These are phyloP conservation scores for Dactylonectria macrodidyma DNA, from an alignment of 2,329 filamentous ascomycete genomes.

Conservation along the genomic window DNA sequence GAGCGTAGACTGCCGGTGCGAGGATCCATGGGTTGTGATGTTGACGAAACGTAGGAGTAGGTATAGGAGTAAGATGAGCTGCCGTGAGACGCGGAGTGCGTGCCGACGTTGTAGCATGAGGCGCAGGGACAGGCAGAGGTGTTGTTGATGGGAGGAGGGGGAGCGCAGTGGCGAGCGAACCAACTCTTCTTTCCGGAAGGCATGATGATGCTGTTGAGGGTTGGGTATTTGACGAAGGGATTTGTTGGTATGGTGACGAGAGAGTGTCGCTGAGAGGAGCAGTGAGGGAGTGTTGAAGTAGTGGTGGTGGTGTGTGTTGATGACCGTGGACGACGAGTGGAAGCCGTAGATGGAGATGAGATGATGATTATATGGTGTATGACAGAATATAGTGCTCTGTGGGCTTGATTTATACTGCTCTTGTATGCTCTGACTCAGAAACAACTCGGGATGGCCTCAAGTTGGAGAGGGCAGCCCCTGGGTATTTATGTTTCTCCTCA, in stretches of 20 bases:
- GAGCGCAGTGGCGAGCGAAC: conserved; percentile 59
- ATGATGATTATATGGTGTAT: not conserved
- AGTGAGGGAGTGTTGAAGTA: conserved; percentile 8
- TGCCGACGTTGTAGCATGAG: conserved; percentile 51
- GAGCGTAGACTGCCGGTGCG: conserved; percentile 20
- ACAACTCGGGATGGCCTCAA: conserved; percentile 6
- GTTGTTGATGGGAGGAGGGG: conserved; percentile 55
- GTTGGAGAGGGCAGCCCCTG: conserved; percentile 30
- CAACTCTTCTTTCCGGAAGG: conserved; percentile 53
- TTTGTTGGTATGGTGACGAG: not conserved
- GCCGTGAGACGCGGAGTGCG: conserved; percentile 26
- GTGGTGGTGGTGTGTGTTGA: conserved; percentile 26
- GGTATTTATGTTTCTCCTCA: conserved; percentile 43
- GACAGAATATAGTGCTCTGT: not conserved
- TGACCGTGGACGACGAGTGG: conserved; percentile 12
- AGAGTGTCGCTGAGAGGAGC: not conserved
- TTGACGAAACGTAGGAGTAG: conserved; percentile 17
- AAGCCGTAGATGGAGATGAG: not conserved
- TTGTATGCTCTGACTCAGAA: not conserved
- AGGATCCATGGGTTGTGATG: conserved; percentile 21
- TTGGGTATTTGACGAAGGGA: not conserved
- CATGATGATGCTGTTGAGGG: conserved; percentile 42
- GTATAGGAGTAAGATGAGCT: conserved; percentile 10
- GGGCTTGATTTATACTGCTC: conserved; percentile 4
- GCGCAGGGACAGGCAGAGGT: conserved; percentile 55